phyloP scores from a whole-genome alignment of 148 eudicot species.

The Rhododendron kiyosumense region DNA sequence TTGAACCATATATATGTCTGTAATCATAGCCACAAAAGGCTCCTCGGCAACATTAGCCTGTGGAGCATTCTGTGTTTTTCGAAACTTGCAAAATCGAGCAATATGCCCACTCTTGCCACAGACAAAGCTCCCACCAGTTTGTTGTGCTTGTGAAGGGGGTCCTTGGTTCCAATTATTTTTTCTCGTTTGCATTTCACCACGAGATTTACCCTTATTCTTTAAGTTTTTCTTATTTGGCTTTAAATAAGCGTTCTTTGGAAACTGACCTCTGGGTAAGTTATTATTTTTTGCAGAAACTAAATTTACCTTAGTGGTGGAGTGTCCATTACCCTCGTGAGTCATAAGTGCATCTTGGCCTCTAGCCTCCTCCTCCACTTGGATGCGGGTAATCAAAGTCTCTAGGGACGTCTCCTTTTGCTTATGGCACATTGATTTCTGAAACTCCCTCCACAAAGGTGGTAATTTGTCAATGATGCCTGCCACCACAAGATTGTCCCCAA shows the following conservation, averaged over 20 bases:
- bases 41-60: background rate
- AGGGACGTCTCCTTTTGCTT: background rate
- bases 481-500: background rate
- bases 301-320: background rate
- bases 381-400: background rate
- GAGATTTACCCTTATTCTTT: background rate
- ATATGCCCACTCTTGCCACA: background rate
- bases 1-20: background rate
- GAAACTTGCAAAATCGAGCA: background rate
- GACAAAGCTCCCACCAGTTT: background rate
- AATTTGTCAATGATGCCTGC: background rate
- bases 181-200: too few species aligned
- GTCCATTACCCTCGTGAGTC: background rate
- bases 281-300: background rate
- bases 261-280: background rate
- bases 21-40: background rate
- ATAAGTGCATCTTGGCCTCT: background rate
- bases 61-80: background rate
- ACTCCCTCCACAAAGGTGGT: background rate
- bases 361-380: background rate
- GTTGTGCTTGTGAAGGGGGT: too few species aligned
- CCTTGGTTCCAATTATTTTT: too few species aligned
- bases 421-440: background rate
- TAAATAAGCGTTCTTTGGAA: background rate
- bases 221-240: background rate